Evolutionary conservation across 768 basidiomycete species (phyloP), one percentile per base, ranked within the genome.

Genomic region (Gyrodon lividus): DNA sequence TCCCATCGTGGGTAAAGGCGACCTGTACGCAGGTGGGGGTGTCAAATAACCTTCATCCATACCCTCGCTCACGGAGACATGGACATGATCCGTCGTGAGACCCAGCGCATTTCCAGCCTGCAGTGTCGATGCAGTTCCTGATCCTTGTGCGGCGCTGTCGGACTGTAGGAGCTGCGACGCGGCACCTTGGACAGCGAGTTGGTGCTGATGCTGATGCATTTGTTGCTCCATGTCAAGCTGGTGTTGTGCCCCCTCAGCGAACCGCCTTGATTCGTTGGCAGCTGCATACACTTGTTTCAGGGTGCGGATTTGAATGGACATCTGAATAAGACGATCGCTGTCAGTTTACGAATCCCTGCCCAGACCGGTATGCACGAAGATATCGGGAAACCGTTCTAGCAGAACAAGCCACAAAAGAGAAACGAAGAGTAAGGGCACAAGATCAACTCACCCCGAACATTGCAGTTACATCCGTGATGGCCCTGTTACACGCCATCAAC

Each of bases 231-330:
- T 35, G 1, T 46, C 20, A 12, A 64, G 24, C 2, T 59, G 17
- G 23, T 59, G 50, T 6, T 61, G 59, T 16, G 46, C 54, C n/a
- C 66, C 63, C 4, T 61, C 51, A 10, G 52, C 58, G 23, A 51
- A 52, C 23, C 61, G 57, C 37, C 31, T 63, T 33, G 64, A 61
- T 28, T 67, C 64, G 16, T 41, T 44, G 24, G 51, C 74, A 5
- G 73, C 70, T 14, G 63, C 67, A 43, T 78, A 71, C 6, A 84
- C 72, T 48, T 78, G 72, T 52, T 76, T 77, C 46, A 82, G 70
- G 14, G 77, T 80, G n/a, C 81, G 74, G 40, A 83, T 72, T 49
- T 82, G 78, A 35, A 80, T 70, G 8, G 74, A 73, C 5, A 78
- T 55, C 77, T 79, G 50, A 7, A 9, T 4, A 19, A 19, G 12